Evolutionary conservation across 345 rosid species (phyloP).

Genomic region (Hibiscus mutabilis): DNA sequence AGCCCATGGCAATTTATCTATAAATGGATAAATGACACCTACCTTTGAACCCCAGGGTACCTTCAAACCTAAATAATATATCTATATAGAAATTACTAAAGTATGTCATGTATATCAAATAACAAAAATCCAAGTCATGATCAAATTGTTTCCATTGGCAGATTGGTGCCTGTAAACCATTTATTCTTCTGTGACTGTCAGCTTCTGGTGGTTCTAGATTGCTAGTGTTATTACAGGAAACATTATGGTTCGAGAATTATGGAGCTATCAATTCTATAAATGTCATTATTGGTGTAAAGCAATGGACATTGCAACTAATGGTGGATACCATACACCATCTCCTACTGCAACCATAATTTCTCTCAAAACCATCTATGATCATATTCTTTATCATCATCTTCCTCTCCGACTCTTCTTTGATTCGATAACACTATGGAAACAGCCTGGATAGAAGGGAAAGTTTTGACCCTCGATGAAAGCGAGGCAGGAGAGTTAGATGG

Average conservation of each 20-base stretch:
- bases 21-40: constrained; percentile 5
- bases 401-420: not conserved
- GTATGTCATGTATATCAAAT: not conserved
- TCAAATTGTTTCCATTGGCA: not conserved
- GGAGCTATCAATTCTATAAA: constrained; percentile 3
- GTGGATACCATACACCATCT: constrained; percentile 12
- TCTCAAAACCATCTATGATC: not conserved
- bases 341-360: not conserved
- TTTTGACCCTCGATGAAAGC: constrained; percentile 9
- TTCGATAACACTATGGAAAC: not conserved
- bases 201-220: constrained; percentile 9
- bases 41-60: not conserved
- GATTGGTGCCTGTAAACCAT: not conserved
- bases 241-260: not conserved
- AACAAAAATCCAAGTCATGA: not conserved
- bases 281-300: constrained; percentile 5
- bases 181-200: not conserved
- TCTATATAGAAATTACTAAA: not conserved
- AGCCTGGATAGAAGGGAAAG: constrained; percentile 16
- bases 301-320: constrained; percentile 13
- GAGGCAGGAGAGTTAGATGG: constrained; percentile 11
- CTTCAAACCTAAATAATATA: constrained; percentile 3
- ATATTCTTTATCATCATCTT: not conserved
- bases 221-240: constrained; percentile 4
- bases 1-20: not conserved